Percentiles rank a stretch among this genome's conserved stretches.
phyloP scores from a whole-genome alignment of 2,329 filamentous ascomycete species.

The Paraphaeosphaeria sporulosa region DNA sequence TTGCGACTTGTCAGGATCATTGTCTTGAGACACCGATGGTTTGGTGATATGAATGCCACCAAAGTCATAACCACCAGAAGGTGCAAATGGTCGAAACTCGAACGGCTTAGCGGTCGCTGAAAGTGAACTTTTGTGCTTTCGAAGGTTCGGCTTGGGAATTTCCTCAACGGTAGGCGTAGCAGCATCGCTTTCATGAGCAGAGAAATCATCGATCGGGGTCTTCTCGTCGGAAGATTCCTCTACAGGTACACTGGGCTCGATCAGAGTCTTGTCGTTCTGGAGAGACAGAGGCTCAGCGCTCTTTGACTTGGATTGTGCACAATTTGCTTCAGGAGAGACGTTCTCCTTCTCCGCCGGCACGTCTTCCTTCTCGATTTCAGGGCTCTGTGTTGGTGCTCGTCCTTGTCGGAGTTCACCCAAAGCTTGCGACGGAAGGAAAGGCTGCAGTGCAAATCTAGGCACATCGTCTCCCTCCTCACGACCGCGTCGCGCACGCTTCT shows the following conservation, averaged over 20 bases:
- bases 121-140: conserved; percentile 61
- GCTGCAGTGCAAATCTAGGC: conserved; percentile 71
- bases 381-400: conserved; percentile 30
- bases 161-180: conserved; percentile 42
- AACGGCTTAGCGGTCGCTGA: conserved; percentile 78
- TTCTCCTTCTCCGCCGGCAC: conserved; percentile 48
- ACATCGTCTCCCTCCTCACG: conserved; percentile 75
- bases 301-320: conserved; percentile 36
- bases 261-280: conserved; percentile 16
- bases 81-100: conserved; percentile 52
- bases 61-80: conserved; percentile 44
- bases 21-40: conserved; percentile 38
- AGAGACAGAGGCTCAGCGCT: conserved; percentile 34
- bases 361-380: conserved; percentile 31
- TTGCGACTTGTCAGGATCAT: conserved; percentile 31
- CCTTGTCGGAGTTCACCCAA: conserved; percentile 37
- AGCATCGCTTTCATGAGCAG: conserved; percentile 38
- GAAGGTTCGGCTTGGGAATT: conserved; percentile 28
- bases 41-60: conserved; percentile 49
- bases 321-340: conserved; percentile 36
- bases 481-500: conserved; percentile 76
- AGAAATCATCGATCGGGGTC: conserved; percentile 31
- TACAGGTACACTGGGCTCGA: conserved; percentile 21
- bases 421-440: conserved; percentile 48
- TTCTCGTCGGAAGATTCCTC: conserved; percentile 20